Base-by-base conservation (phyloP, 306 rosid genomes). In the Begonia loranthoides region DNA sequence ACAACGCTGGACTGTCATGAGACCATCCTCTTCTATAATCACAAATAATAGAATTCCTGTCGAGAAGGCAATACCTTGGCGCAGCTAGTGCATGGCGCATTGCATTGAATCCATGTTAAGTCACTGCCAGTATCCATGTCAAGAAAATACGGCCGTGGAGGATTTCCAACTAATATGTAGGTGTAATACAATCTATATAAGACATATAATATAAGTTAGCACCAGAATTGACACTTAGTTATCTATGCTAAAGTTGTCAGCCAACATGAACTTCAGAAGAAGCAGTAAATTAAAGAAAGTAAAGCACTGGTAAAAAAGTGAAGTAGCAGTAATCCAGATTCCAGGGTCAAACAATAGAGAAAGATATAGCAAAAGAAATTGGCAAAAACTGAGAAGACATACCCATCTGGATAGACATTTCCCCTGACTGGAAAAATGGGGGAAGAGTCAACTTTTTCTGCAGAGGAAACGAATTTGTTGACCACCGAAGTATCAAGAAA, bases 111-210 rank as follows among this genome's bases (percentile, higher is more conserved):
- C 93, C 95, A 85, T 9, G 93, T 79, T 54, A 85, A 72, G 72
- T 85, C 95, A 72, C 95, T 85, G 46, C 95, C 95, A 8, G 95
- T 85, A 61, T 85, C 92, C 51, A 85, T 70, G 16, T 85, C 95
- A 62, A 85, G 72, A 66, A 73, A 76, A 75, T 81, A 85, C 47
- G 75, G 79, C 55, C 72, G 81, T 21, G 87, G 87, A 66, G 92
- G 95, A 63, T 70, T 66, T 58, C 95, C 95, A 38, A 81, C 82
- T 19, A 52, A 75, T 9, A 81, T 53, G 45, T 65, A 40, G 9
- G 95, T 81, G 70, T 71, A 85, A 64, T 85, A 85, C 73, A 81
- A 74, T 50, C 95, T 85, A 66, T 63, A 62, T 3, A 12, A 41
- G 14, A 43, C n/a, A 43, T 43, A 43, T 43, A 43, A 43, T 6